phyloP scores from a whole-genome alignment of 257 asterid species.

The Hygrophila difformis region DNA sequence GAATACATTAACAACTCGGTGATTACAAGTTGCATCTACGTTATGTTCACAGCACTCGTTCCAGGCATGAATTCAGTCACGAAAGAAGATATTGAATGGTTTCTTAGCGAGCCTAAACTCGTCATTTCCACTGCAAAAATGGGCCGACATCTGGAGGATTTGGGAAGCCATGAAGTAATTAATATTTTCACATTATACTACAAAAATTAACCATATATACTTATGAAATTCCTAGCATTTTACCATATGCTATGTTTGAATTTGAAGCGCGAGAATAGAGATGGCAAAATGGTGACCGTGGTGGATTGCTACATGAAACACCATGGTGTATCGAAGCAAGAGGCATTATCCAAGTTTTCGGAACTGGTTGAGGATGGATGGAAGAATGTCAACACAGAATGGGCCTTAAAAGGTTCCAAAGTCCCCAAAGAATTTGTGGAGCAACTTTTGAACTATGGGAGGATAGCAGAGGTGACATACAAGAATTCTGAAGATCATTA shows the following conservation, averaged over 20 bases:
- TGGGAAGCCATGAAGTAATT: constrained; percentile 20
- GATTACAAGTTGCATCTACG: constrained; percentile 12
- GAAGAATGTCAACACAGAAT: constrained; percentile 18
- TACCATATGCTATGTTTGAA: not conserved
- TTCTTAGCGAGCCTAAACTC: constrained; percentile 14
- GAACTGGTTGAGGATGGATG: constrained; percentile 18
- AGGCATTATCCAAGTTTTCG: not conserved
- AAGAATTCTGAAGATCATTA: constrained; percentile 11
- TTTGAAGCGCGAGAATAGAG: constrained; percentile 19
- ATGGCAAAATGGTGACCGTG: constrained; percentile 8
- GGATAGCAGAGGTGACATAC: constrained; percentile 16
- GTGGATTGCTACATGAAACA: constrained; percentile 29
- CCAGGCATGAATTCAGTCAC: constrained; percentile 18
- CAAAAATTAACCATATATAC: too few species aligned
- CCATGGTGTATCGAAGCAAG: constrained; percentile 16
- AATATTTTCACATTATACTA: not conserved
- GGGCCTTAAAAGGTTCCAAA: too few species aligned
- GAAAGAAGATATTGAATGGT: constrained; percentile 18
- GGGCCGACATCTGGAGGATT: constrained; percentile 14
- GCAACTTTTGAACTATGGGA: constrained; percentile 11
- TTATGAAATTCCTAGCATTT: too few species aligned
- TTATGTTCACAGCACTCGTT: constrained; percentile 8
- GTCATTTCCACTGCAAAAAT: constrained; percentile 11
- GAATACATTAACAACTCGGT: constrained; percentile 19
- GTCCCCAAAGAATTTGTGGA: constrained; percentile 6